Conservation (phyloP, 371 early-diverging fungal species). For the Rhizopus sp. region DNA sequence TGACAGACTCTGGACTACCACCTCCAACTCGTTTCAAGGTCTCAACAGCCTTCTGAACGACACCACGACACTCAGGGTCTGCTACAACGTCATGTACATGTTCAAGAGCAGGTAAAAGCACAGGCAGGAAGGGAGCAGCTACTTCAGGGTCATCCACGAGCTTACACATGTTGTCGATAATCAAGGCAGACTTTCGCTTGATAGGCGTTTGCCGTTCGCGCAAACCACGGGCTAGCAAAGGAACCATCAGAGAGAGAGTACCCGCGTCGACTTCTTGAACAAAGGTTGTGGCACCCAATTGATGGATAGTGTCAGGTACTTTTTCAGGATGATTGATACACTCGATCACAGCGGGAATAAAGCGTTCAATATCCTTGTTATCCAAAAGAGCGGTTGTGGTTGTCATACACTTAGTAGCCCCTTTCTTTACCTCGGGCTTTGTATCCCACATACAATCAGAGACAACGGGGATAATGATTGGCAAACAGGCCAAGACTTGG, state of each 20-base stretch:
- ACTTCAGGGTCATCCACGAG: constrained; percentile 79
- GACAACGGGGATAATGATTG: constrained; percentile 70
- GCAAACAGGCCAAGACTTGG: constrained; percentile 60
- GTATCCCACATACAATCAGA: constrained; percentile 79
- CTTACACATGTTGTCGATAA: constrained; percentile 87
- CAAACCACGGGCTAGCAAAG: constrained; percentile 79
- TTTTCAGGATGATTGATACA: constrained; percentile 70
- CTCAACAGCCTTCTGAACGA: constrained; percentile 54
- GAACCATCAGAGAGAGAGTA: constrained; percentile 82
- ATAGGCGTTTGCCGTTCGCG: constrained; percentile 62
- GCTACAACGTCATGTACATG: constrained; percentile 77
- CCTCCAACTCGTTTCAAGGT: constrained; percentile 44
- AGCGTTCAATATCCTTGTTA: constrained; percentile 68
- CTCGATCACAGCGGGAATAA: constrained; percentile 62
- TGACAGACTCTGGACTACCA: constrained; percentile 16
- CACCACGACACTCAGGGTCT: constrained; percentile 79
- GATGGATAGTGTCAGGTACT: constrained; percentile 65
- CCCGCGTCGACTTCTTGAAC: constrained; percentile 79
- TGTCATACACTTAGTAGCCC: constrained; percentile 55
- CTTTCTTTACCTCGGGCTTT: constrained; percentile 62
- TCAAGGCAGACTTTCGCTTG: constrained; percentile 81
- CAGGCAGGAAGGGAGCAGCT: constrained; percentile 81
- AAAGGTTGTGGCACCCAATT: constrained; percentile 72
- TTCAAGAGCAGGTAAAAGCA: constrained; percentile 77
- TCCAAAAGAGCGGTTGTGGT: constrained; percentile 55